Evolutionary conservation across 2,329 filamentous ascomycete species (phyloP), one percentile per base, ranked within the genome.

Genomic region (Aspergillus pseudotamarii): DNA sequence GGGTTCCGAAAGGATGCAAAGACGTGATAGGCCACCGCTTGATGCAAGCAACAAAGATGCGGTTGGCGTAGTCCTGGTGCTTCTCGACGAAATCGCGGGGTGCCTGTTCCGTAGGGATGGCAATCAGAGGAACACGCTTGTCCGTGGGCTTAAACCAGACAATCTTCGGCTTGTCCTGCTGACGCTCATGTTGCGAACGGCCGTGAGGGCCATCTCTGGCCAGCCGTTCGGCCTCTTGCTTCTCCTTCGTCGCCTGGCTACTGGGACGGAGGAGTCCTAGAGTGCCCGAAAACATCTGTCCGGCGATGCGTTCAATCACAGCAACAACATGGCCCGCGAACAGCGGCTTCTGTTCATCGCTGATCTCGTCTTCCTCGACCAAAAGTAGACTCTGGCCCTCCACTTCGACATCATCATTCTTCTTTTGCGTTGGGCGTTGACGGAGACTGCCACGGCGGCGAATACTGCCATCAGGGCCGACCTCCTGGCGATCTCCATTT

Each of bases 91-190:
- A 99, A 80, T 98, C 95, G 41, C 93, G 91, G 23, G 95, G 95
- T 10, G 95, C 95, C 81, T 99, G 95, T 79, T 99, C 95, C 3
- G 95, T 99, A 1, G 95, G 95, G 68, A 99, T 99, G 59, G 95
- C 95, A 78, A 99, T 99, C 69, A 99, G 85, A 57, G 95, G 95
- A 55, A 99, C 95, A 75, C 95, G 93, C 87, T 99, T 98, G 81
- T 99, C 95, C 1, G 95, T 99, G 63, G 95, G 95, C 85, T 99
- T 99, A 84, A 99, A 99, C 95, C 95, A 99, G 48, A 99, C 95
- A 80, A 99, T 99, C 88, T 99, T 99, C 67, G 95, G 95, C 82
- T 97, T 97, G 68, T 99, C 95, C 76, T 96, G 93, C 67, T 92
- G 88, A 59, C 94, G 92, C 68, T 91, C 89, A 65, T 94, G 92